Evolutionary conservation across 306 rosid genomes (phyloP).

Genomic region (Elaeagnus macrophylla): DNA sequence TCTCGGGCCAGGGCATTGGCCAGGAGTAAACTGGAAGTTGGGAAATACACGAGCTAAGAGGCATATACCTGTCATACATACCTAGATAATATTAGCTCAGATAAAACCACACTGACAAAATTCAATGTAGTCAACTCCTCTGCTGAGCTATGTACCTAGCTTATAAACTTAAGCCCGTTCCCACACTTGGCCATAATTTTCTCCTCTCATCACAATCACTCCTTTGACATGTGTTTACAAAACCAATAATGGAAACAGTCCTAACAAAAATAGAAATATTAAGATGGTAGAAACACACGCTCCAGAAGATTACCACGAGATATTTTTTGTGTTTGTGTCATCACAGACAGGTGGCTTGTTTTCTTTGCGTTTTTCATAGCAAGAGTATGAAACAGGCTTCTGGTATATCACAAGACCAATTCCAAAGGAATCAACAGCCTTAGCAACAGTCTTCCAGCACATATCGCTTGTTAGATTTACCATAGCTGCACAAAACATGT

Average conservation of each 20-base stretch:
- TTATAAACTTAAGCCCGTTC: background rate
- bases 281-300: background rate
- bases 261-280: slow-evolving; percentile 7
- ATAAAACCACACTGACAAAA: background rate
- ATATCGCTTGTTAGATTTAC: slow-evolving; percentile 53
- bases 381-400: slow-evolving; percentile 66
- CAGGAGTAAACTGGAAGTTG: slow-evolving; percentile 63
- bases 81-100: slow-evolving; percentile 22
- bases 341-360: slow-evolving; percentile 61
- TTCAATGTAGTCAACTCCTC: slow-evolving; percentile 6
- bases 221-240: background rate
- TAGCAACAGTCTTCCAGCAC: slow-evolving; percentile 82
- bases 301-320: slow-evolving; percentile 60
- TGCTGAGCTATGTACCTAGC: slow-evolving; percentile 1
- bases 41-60: slow-evolving; percentile 50
- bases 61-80: slow-evolving; percentile 51
- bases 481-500: slow-evolving; percentile 58
- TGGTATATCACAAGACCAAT: slow-evolving; percentile 89
- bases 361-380: slow-evolving; percentile 47
- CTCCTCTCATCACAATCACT: too few relatives aligned
- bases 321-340: slow-evolving; percentile 36
- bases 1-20: slow-evolving; percentile 83
- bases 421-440: slow-evolving; percentile 56
- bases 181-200: background rate
- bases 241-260: slow-evolving; percentile 3